A percentile compares a stretch with the other conserved stretches of the same genome.
Evolutionary conservation across 192 early-diverging fungal genomes (phyloP).

Genomic region (Rhizophagus clarus): DNA sequence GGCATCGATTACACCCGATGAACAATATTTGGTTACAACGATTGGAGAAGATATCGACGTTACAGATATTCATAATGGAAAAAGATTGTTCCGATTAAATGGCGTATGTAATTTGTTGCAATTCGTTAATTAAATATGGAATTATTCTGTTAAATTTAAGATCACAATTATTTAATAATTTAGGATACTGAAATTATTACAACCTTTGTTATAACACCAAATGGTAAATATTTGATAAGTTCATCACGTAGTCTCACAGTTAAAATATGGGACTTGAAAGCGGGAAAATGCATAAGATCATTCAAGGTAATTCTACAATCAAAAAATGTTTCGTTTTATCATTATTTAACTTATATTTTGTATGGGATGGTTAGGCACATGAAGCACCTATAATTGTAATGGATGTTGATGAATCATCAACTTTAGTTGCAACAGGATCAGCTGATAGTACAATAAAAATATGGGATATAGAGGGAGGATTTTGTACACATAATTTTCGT

Average conservation of each 20-base stretch:
- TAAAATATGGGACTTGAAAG: conserved; percentile 74
- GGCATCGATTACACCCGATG: conserved; percentile 67
- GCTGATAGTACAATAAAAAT: conserved; percentile 94
- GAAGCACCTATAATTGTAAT: conserved; percentile 92
- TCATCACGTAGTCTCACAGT: conserved; percentile 82
- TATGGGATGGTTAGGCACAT: conserved; percentile 64
- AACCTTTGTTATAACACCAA: conserved; percentile 80
- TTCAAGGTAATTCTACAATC: conserved; percentile 55
- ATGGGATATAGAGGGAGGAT: conserved; percentile 93
- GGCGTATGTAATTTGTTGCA: conserved; percentile 48
- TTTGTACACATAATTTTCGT: conserved; percentile 93
- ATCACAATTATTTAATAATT: neutral
- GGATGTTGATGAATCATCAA: conserved; percentile 88
- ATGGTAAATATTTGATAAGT: conserved; percentile 74
- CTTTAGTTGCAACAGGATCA: conserved; percentile 93
- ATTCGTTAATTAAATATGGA: neutral
- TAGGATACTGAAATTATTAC: conserved; percentile 87
- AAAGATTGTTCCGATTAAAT: conserved; percentile 62
- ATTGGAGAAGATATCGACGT: conserved; percentile 83
- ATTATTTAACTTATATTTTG: neutral
- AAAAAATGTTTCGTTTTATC: too few relatives aligned
- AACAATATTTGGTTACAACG: conserved; percentile 71
- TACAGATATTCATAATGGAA: conserved; percentile 68
- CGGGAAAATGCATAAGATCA: conserved; percentile 58
- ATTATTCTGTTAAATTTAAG: neutral